Conservation (phyloP, 176 grass and related monocot species). For the Eleusine indica region DNA sequence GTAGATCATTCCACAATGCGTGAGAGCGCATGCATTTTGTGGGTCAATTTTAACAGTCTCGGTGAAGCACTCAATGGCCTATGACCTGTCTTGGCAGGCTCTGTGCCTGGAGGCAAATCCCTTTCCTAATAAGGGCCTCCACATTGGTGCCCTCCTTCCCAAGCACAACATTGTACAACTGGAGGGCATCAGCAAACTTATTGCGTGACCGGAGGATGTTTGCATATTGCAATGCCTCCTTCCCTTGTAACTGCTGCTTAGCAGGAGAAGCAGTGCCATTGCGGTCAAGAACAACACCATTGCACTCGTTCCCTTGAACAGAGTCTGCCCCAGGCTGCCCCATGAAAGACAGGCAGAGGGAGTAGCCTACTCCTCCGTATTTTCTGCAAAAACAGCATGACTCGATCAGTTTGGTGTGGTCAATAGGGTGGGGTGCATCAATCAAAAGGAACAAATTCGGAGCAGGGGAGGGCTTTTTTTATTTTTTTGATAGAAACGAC, state of each 20-base stretch:
- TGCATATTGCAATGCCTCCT: conserved; percentile 69
- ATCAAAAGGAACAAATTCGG: conserved; percentile 14
- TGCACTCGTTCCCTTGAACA: conserved; percentile 42
- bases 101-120: conserved; percentile 92
- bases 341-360: conserved; percentile 28
- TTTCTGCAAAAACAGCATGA: conserved; percentile 22
- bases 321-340: conserved; percentile 43
- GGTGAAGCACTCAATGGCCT: conserved; percentile 72
- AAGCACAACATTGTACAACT: conserved; percentile 70
- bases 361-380: not conserved
- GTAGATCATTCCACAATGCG: conserved; percentile 92
- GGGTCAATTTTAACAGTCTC: conserved; percentile 75
- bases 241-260: conserved; percentile 43
- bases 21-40: conserved; percentile 80
- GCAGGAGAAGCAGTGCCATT: conserved; percentile 24
- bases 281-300: conserved; percentile 21
- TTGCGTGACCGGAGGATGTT: conserved; percentile 86
- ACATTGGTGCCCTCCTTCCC: conserved; percentile 65
- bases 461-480: not conserved
- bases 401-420: not conserved
- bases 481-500: no score
- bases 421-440: not conserved
- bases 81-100: conserved; percentile 39
- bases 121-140: conserved; percentile 90
- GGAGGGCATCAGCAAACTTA: conserved; percentile 81